Conservation (phyloP, 2,329 filamentous ascomycete genomes). For the Cladosporium austrohemisphaericum region DNA sequence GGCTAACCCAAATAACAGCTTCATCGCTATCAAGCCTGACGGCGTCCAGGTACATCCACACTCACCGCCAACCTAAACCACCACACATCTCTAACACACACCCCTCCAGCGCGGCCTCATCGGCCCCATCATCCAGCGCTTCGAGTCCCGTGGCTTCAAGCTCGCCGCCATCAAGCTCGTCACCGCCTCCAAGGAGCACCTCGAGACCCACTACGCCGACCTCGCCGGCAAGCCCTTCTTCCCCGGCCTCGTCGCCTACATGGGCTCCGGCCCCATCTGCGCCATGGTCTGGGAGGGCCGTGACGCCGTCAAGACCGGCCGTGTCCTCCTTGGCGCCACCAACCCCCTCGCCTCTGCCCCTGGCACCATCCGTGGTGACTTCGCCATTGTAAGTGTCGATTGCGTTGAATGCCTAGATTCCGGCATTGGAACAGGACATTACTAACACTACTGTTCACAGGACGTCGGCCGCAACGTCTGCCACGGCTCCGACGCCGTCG, state of each 20-base stretch:
- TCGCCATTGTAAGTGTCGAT: slow-evolving; percentile 59
- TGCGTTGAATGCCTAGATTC: too few relatives aligned
- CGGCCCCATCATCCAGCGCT: slow-evolving; percentile 95
- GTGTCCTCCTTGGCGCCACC: slow-evolving; percentile 94
- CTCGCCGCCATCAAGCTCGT: slow-evolving; percentile 95
- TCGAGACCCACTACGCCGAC: slow-evolving; percentile 96
- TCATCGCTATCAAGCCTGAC: slow-evolving; percentile 99
- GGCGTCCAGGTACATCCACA: slow-evolving; percentile 77
- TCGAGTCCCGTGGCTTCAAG: slow-evolving; percentile 99
- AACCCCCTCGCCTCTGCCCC: slow-evolving; percentile 93
- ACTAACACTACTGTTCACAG: slow-evolving; percentile 29
- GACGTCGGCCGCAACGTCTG: slow-evolving; percentile 97
- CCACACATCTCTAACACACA: slow-evolving; percentile 17
- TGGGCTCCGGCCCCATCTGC: slow-evolving; percentile 92
- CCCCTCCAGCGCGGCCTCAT: slow-evolving; percentile 79
- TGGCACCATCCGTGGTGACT: slow-evolving; percentile 97
- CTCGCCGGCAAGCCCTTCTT: slow-evolving; percentile 96
- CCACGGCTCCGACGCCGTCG: slow-evolving; percentile 98
- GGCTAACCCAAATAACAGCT: slow-evolving; percentile 54
- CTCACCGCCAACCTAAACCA: background rate
- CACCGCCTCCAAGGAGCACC: slow-evolving; percentile 85
- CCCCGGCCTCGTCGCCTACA: slow-evolving; percentile 90
- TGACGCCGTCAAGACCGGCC: slow-evolving; percentile 98
- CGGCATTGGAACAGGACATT: too few relatives aligned
- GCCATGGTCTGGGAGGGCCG: slow-evolving; percentile 99